Base-by-base conservation (phyloP, 2,329 filamentous ascomycete species). In the Pseudogymnoascus sp. region DNA sequence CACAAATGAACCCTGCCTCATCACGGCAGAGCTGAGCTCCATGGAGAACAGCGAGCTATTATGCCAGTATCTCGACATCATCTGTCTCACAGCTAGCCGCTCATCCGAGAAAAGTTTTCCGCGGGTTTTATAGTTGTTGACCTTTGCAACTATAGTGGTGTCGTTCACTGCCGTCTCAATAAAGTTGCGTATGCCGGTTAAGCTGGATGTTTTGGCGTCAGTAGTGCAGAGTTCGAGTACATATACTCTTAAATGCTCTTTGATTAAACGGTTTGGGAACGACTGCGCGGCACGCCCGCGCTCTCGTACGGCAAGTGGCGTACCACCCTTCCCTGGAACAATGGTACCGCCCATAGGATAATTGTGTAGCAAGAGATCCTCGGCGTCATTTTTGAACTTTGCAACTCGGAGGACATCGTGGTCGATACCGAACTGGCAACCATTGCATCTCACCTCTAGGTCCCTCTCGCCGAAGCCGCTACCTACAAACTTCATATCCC, bases 11-110 rank as follows among this genome's bases (percentile, higher is more conserved):
- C 84, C 82, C 70, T 91, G 87, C 0, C 88, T 79, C 67, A 88
- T 77, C 1, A 89, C 84, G 0, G 86, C 87, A 1, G 85, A 84
- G 3, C 80, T 76, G 1, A 90, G 82, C 65, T 90, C 86, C 0
- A 90, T 77, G 0, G 83, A 82, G 65, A 90, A 89, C 0, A 79
- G 77, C 1, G 82, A 83, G n/a, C 76, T 78, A 70, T 90, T 90
- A 21, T 84, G 80, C 86, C 86, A 89, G 70, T 90, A 91, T 1
- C 83, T 78, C 19, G 80, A 81, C 85, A 91, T 87, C 84, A 89
- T 88, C 71, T 83, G 85, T 11, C 86, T 81, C 3, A 86, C 75
- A 0, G 80, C 77, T 4, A 84, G 67, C 4, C 76, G 74, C 19
- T 78, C 74, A 6, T 70, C 66, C 26, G 33, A 19, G 33, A 35